Conservation (phyloP, 768 basidiomycete genomes). For the Lactarius sanguifluus region DNA sequence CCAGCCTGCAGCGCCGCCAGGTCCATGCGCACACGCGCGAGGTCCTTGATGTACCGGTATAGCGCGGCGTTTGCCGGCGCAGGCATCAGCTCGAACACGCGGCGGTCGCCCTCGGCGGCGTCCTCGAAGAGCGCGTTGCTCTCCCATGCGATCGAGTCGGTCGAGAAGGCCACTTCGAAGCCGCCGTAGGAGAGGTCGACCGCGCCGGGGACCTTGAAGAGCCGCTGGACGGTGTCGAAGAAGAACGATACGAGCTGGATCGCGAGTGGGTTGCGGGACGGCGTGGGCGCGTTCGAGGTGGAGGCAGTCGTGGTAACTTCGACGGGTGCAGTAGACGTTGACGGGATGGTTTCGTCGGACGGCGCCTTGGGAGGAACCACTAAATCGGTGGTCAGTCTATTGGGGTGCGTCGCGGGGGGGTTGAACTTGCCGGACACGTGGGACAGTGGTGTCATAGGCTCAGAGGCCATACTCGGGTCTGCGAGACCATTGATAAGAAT, state of each 20-base stretch:
- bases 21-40: constrained; percentile 18
- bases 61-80: constrained; percentile 12
- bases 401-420: not conserved
- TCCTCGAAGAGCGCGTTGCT: not conserved
- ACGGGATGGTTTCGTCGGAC: not conserved
- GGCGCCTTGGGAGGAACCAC: not conserved
- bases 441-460: constrained; percentile 19
- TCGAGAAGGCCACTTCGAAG: constrained; percentile 22
- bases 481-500: not conserved
- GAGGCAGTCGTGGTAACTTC: not conserved
- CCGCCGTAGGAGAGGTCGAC: constrained; percentile 22
- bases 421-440: constrained; percentile 1
- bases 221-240: constrained; percentile 16
- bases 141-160: constrained; percentile 9
- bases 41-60: constrained; percentile 21
- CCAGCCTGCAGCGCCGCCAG: not conserved
- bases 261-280: not conserved
- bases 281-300: not conserved
- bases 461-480: constrained; percentile 10
- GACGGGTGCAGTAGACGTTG: not conserved
- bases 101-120: not conserved
- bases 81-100: constrained; percentile 13
- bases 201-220: constrained; percentile 16
- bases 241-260: constrained; percentile 22
- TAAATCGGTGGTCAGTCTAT: constrained; percentile 4